Conservation (phyloP, 2,329 filamentous ascomycete species). For the Ophiostoma piceae region DNA sequence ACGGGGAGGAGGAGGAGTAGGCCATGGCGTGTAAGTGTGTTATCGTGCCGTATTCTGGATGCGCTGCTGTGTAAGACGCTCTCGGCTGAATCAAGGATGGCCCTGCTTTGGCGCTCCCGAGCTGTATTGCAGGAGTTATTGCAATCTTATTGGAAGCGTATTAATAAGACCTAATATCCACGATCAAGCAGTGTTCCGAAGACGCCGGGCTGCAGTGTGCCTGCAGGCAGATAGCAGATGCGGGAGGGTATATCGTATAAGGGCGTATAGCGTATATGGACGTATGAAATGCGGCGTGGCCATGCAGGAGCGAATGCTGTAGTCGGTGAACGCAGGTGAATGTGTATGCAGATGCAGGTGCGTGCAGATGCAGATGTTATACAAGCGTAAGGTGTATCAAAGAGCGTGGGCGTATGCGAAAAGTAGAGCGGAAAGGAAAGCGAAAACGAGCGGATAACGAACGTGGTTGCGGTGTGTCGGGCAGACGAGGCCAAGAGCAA, state of each 20-base stretch:
- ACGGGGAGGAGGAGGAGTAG: neutral
- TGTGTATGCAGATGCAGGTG: too few species aligned
- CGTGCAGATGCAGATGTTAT: neutral
- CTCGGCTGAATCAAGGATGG: slow-evolving; percentile 23
- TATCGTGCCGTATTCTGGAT: neutral
- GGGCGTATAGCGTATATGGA: neutral
- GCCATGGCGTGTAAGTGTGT: slow-evolving; percentile 13
- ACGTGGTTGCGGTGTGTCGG: slow-evolving; percentile 6
- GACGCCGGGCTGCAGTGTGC: neutral
- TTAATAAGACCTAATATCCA: slow-evolving; percentile 8
- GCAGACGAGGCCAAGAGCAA: neutral
- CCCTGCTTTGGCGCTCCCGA: slow-evolving; percentile 17
- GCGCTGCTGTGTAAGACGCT: neutral
- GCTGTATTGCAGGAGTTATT: neutral
- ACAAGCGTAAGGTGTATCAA: neutral
- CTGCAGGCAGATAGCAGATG: neutral
- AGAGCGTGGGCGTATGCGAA: neutral
- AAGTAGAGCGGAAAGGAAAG: neutral
- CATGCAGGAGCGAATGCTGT: neutral
- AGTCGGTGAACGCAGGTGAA: neutral
- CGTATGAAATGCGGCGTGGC: neutral
- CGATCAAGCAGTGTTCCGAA: slow-evolving; percentile 4
- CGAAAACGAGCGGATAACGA: neutral
- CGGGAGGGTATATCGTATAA: neutral
- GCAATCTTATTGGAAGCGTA: neutral